Percentiles rank a stretch among this genome's conserved stretches.
phyloP scores from a whole-genome alignment of 1,284 basidiomycete species.

The Ganoderma lucidum region DNA sequence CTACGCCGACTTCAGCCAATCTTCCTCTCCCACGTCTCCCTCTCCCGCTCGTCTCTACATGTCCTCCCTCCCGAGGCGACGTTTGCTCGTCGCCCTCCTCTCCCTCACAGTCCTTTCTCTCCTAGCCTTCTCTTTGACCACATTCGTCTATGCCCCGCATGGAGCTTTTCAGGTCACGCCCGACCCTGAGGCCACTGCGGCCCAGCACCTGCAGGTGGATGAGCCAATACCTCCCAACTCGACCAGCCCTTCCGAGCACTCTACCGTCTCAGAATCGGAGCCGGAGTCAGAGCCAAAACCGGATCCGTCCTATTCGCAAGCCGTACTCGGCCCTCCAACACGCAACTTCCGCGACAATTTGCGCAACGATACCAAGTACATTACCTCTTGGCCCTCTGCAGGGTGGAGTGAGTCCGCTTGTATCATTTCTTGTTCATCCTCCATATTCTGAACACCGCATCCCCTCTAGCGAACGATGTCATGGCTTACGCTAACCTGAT shows the following conservation, averaged over 20 bases:
- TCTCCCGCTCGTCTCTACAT: constrained; percentile 24
- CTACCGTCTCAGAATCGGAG: not conserved
- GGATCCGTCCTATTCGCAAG: constrained; percentile 33
- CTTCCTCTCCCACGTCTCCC: constrained; percentile 27
- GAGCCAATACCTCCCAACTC: not conserved
- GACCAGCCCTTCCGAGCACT: not conserved
- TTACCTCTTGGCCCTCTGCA: constrained; percentile 73
- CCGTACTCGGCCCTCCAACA: constrained; percentile 58
- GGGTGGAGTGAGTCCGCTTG: constrained; percentile 65
- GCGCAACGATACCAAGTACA: constrained; percentile 63
- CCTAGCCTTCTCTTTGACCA: constrained; percentile 37
- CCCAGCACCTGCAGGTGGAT: constrained; percentile 27
- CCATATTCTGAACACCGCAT: constrained; percentile 10
- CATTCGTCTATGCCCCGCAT: constrained; percentile 12
- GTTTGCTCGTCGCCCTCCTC: constrained; percentile 37
- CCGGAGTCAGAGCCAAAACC: constrained; percentile 37
- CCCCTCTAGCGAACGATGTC: constrained; percentile 67
- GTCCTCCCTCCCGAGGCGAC: constrained; percentile 32
- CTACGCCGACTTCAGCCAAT: constrained; percentile 31
- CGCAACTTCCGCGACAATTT: constrained; percentile 65
- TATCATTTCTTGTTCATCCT: not conserved
- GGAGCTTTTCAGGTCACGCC: constrained; percentile 6
- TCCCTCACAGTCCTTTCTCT: constrained; percentile 47
- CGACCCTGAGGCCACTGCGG: constrained; percentile 35
- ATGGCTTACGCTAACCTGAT: constrained; percentile 77